Evolutionary conservation across 805 yeast species (phyloP), one percentile per base, ranked within the genome.

Genomic region (Barnettozyma salicaria): DNA sequence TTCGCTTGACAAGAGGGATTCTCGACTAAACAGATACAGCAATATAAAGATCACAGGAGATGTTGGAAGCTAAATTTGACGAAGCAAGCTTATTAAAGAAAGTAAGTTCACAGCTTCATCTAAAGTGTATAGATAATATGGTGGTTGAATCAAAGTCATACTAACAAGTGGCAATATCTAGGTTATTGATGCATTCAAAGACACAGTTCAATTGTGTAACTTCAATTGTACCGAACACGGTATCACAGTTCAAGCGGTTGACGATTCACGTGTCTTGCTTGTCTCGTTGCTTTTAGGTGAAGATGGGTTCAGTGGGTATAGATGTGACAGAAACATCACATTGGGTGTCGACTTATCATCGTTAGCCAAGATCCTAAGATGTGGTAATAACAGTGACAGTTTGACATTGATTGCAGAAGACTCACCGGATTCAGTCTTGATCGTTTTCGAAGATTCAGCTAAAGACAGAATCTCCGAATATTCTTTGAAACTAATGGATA

Each of bases 31-130:
- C 9, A 9, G 12, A 10, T 23, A 12, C 25, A 22, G 11, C 12
- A 5, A 19, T 11, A 7, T 14, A 19, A 6, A 21, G 8, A 20
- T 26, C 36, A 25, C 25, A 22, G 31, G 60, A 27, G 48, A 92
- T 92, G 97, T 78, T 92, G 68, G 98, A 92, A 77, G 97, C 96
- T 50, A 89, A 88, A 70, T 85, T 92, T 52, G 90, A 83, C 53
- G 89, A 88, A 69, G 96, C 97, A 37, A 74, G 89, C 40, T 74
- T 88, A 48, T 76, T 92, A 59, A 92, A 92, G 66, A 88, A 84
- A 63, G 74, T 72, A 53, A 20, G 70, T 60, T 6, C 8, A n/a
- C n/a, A n/a, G n/a, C n/a, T n/a, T n/a, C 7, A 7, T 31, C 16
- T 3, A 13, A 11, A 8, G 12, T 22, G 6, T 28, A 7, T 27